Percentiles rank a stretch among this genome's conserved stretches.
phyloP scores from a whole-genome alignment of 495 filamentous ascomycete species.

The Aspergillus mulundensis region DNA sequence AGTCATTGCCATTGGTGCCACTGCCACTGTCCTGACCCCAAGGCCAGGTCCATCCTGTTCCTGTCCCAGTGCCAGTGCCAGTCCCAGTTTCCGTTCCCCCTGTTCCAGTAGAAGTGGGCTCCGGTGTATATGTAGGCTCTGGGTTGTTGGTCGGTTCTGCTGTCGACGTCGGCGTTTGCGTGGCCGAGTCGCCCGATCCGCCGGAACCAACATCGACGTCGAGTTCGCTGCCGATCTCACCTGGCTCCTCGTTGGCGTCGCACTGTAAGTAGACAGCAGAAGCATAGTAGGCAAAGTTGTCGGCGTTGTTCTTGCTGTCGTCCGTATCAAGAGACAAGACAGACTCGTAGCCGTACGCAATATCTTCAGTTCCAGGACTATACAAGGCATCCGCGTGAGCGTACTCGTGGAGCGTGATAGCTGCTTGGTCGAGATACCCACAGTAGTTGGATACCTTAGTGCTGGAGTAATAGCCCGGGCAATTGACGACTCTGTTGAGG shows the following conservation, averaged over 20 bases:
- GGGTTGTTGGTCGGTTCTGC: background rate
- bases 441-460: slow-evolving; percentile 5
- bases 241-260: slow-evolving; percentile 1
- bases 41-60: background rate
- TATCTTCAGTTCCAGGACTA: slow-evolving; percentile 17
- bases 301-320: slow-evolving; percentile 12
- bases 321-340: slow-evolving; percentile 10
- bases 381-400: slow-evolving; percentile 15
- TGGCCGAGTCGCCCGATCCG: background rate
- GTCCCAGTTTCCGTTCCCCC: background rate
- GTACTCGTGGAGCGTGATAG: slow-evolving; percentile 15
- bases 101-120: background rate
- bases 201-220: background rate
- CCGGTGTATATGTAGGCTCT: background rate
- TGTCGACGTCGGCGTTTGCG: background rate
- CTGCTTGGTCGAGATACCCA: slow-evolving; percentile 15
- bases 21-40: background rate
- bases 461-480: slow-evolving; percentile 16
- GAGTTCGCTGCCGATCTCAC: background rate
- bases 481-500: slow-evolving; percentile 17
- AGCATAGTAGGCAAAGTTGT: slow-evolving; percentile 19
- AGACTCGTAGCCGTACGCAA: slow-evolving; percentile 15
- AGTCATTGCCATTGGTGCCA: background rate
- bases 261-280: slow-evolving; percentile 13
- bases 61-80: background rate